Evolutionary conservation across 768 basidiomycete genomes (phyloP), one percentile per base, ranked within the genome.

Genomic region (Lenzites betulinus): DNA sequence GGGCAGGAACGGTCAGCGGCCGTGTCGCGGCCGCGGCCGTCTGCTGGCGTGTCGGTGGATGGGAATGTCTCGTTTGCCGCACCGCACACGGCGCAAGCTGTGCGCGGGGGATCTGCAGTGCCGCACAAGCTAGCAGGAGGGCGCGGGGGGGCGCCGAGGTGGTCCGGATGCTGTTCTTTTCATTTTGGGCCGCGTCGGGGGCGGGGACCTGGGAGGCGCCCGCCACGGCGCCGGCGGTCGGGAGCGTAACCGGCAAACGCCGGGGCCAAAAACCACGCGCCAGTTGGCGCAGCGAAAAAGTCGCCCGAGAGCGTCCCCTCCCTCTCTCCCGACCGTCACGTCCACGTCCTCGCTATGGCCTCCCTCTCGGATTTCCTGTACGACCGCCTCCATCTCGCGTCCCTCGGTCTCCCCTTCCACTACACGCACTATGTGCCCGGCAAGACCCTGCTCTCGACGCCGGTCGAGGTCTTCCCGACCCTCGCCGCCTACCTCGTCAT

Each of bases 401-500:
- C 81, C 58, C 76, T 90, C 58, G 28, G 28, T 25, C 41, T 63
- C 16, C 88, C 90, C 22, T 71, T 66, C 36, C 79, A 87, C 70
- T 77, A 82, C 48, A 81, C 76, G 50, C 78, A 76, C 49, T 95
- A 90, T 81, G 82, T 91, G 64, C 80, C 79, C 28, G 93, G 91
- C 50, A 74, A 79, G 65, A 90, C 92, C 0, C 95, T 95, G 13
- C 74, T 98, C 57, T 93, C 91, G 30, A 96, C 93, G 3, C 67
- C 75, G 47, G 81, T 85, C 59, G 81, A 82, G 64, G 96, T 98
- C 55, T 71, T 84, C 33, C 76, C 82, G 30, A 77, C 89, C 15
- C 83, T 99, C 63, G 82, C 75, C 30, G 81, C 83, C 58, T 99
- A 99, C 81, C 86, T 99, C 66, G 87, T 83, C 75, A 77, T 89